phyloP scores from a whole-genome alignment of 768 basidiomycete genomes.

The Exsudoporus frostii region DNA sequence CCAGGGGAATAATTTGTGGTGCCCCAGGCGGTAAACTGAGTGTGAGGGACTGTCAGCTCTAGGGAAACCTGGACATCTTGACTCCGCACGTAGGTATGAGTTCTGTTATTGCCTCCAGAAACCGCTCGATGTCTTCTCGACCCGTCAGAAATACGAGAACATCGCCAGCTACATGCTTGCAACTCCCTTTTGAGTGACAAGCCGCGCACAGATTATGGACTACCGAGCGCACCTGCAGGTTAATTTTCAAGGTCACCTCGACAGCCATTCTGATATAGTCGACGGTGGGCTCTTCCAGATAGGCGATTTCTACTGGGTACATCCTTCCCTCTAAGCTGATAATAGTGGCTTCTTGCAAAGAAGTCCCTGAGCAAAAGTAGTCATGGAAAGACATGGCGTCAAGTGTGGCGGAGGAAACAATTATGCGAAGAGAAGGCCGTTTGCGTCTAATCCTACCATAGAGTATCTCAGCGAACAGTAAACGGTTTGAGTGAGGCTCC shows the following conservation, averaged over 20 bases:
- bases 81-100: slow-evolving; percentile 61
- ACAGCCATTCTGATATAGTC: slow-evolving; percentile 86
- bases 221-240: slow-evolving; percentile 56
- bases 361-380: slow-evolving; percentile 73
- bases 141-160: slow-evolving; percentile 94
- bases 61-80: neutral
- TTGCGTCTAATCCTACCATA: slow-evolving; percentile 79
- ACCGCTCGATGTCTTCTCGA: slow-evolving; percentile 92
- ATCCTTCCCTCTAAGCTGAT: slow-evolving; percentile 90
- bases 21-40: slow-evolving; percentile 52
- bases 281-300: slow-evolving; percentile 69
- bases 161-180: slow-evolving; percentile 79
- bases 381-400: slow-evolving; percentile 87
- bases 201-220: neutral
- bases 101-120: slow-evolving; percentile 77
- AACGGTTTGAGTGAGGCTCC: neutral
- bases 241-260: slow-evolving; percentile 79
- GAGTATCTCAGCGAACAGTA: slow-evolving; percentile 1
- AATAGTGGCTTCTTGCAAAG: slow-evolving; percentile 72
- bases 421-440: slow-evolving; percentile 82
- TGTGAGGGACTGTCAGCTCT: neutral
- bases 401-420: slow-evolving; percentile 95
- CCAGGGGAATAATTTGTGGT: slow-evolving; percentile 59
- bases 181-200: neutral
- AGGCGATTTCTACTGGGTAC: slow-evolving; percentile 93